Base-by-base conservation (phyloP, 2,329 filamentous ascomycete species). In the Nannizzia gypsea region DNA sequence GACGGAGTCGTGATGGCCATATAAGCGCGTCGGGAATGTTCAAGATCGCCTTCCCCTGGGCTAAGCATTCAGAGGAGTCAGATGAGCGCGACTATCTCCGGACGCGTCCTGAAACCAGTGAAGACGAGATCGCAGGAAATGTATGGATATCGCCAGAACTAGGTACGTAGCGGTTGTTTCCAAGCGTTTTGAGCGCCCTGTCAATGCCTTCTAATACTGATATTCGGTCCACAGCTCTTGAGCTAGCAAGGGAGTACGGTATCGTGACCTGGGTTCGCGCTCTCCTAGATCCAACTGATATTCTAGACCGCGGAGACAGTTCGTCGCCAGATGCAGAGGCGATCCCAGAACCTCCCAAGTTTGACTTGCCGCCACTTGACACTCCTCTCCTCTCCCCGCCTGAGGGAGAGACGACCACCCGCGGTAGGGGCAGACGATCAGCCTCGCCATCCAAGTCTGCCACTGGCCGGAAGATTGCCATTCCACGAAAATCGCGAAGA, bases 61-160 rank as follows among this genome's bases (percentile, higher is more conserved):
- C 83, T 24, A 81, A 82, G 60, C 69, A 76, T 34, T 76, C 80
- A 1, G 83, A 86, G 64, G 83, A 86, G 66, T 74, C 77, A 48
- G 70, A 71, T 1, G 83, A 86, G 70, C 81, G 83, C 64, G 80
- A 81, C 58, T 91, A 90, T 74, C 86, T 99, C 75, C 96, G 96
- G 77, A 83, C 82, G 5, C 84, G 93, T 28, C 75, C 83, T 36
- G 87, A 87, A 31, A 95, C 91, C 8, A 95, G 90, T 67, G 81
- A 81, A 60, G 91, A 97, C 70, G 93, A 97, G 78, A 90, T 93
- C 31, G 93, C 93, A 26, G 93, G 93, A 52, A 99, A 96, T 73
- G 84, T 99, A 58, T 99, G 93, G 93, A 91, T 97, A 57, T 84
- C 90, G 54, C 90, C 92, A 4, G 80, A 86, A 65, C 77, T 83